Evolutionary conservation across 306 rosid genomes (phyloP).

Genomic region (Quercus bicolor): DNA sequence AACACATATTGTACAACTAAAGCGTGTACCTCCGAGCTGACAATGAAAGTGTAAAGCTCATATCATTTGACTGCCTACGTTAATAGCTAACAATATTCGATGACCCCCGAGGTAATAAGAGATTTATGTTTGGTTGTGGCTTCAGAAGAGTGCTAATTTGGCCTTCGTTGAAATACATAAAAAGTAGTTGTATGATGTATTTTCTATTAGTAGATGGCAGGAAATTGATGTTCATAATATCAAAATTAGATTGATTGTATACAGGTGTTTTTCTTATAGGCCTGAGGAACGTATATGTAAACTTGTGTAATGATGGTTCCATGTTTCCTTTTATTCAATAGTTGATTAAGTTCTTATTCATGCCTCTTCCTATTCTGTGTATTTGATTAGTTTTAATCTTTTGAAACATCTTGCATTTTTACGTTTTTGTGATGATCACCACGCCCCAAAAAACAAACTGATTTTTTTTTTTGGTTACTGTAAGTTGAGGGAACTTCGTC

Average conservation of each 20-base stretch:
- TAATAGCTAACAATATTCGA: conserved; percentile 43
- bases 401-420: too few relatives aligned
- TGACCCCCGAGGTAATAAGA: conserved; percentile 17
- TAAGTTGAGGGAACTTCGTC: too few relatives aligned
- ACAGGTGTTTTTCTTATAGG: conserved; percentile 26
- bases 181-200: conserved; percentile 18
- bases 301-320: conserved; percentile 21
- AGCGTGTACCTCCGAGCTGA: conserved; percentile 41
- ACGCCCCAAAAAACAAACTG: too few relatives aligned
- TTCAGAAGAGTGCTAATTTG: conserved; percentile 26
- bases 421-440: too few relatives aligned
- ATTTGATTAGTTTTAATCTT: neutral
- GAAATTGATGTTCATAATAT: conserved; percentile 34
- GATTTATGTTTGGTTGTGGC: conserved; percentile 23
- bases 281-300: conserved; percentile 29
- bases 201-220: conserved; percentile 29
- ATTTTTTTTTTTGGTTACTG: too few relatives aligned
- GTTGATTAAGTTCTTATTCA: neutral
- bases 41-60: conserved; percentile 37
- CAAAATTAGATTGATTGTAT: conserved; percentile 32
- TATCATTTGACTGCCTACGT: conserved; percentile 33
- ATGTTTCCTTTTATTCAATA: neutral
- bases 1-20: conserved; percentile 64
- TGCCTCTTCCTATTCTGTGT: neutral
- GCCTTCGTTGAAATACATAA: conserved; percentile 29